phyloP scores from a whole-genome alignment of 192 early-diverging fungal species.

The Mortierella alpina region DNA sequence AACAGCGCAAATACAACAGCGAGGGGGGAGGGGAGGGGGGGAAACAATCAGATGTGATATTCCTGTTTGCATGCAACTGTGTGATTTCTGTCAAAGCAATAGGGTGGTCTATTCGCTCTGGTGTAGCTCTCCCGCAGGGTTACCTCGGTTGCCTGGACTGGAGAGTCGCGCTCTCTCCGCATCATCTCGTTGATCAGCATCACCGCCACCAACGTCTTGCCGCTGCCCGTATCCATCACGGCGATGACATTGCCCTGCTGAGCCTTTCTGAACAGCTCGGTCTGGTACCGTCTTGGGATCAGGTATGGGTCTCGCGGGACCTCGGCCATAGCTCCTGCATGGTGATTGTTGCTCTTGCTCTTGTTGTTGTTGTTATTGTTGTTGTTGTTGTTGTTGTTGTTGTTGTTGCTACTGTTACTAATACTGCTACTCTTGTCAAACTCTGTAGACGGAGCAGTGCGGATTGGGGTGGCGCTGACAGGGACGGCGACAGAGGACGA shows the following conservation, averaged over 20 bases:
- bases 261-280: constrained; percentile 78
- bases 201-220: constrained; percentile 92
- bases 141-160: constrained; percentile 47
- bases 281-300: constrained; percentile 83
- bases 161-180: constrained; percentile 41
- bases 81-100: background rate
- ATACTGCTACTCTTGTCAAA: no score
- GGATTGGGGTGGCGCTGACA: no score
- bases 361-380: background rate
- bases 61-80: background rate
- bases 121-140: background rate
- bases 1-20: background rate
- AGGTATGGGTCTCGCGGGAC: constrained; percentile 14
- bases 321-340: background rate
- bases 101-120: background rate
- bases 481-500: no score
- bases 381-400: background rate
- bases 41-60: background rate
- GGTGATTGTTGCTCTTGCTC: no score
- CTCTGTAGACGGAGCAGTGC: no score
- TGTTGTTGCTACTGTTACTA: background rate
- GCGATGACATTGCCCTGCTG: constrained; percentile 82
- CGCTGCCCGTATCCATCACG: constrained; percentile 92
- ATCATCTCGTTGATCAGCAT: constrained; percentile 86
- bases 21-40: background rate